Evolutionary conservation across 768 basidiomycete species (phyloP), one percentile per base, ranked within the genome.

Genomic region (Phlegmacium glaucopus): DNA sequence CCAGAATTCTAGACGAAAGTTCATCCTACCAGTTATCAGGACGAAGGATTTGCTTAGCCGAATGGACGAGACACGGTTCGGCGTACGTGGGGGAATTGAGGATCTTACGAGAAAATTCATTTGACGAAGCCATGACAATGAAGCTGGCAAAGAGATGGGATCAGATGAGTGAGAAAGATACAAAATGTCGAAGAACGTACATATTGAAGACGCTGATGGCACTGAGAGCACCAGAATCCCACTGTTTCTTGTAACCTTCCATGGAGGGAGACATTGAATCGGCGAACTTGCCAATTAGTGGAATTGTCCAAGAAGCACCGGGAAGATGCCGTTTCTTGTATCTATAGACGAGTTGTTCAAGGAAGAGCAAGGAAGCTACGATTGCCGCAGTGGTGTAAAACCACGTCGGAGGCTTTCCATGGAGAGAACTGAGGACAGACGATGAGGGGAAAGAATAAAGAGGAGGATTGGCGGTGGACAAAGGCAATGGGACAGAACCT

Each of bases 161-260:
- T 29, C 11, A 28, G 32, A 22, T 32, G 22, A 22, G 3, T 22
- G 22, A 16, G 22, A 32, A 28, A 28, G 15, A 29, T 29, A 34
- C 28, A 35, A 45, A 30, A 42, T 34, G 12, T 34, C 29, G 28
- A 10, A 69, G 28, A 10, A 69, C 86, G 57, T 52, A 91, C 96
- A 99, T 97, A 70, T 99, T 95, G 74, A 99, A 99, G 4, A 99
- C 96, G 63, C 90, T 94, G 48, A 95, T 72, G 9, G 85, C 93
- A 54, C 87, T 88, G 28, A 99, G 77, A 11, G 84, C 84, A 44
- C 94, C 94, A 2, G 86, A 85, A 55, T 87, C 76, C 95, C 95
- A 99, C 59, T 94, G 91, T 55, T 76, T 78, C 75, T 86, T 88
- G 74, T 99, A 99, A 35, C 80, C 80, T 62, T 94, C 90, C 78